phyloP scores from a whole-genome alignment of 805 yeast genomes.

The Yarrowia bubula region DNA sequence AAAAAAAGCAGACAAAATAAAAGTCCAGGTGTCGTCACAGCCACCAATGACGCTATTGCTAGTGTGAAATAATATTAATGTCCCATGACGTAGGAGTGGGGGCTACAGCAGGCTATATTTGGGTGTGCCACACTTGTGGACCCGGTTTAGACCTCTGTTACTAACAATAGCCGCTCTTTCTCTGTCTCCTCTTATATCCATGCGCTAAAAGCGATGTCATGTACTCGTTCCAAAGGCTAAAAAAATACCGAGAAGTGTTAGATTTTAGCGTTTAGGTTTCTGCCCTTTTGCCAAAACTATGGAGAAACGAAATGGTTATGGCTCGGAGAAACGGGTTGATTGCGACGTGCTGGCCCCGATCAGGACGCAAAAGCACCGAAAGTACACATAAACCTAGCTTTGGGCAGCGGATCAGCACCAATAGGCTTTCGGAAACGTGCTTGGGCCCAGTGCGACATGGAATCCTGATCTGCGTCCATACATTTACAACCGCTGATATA shows the following conservation, averaged over 20 bases:
- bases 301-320: not conserved
- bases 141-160: not conserved
- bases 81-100: not conserved
- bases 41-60: too few relatives aligned
- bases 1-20: too few relatives aligned
- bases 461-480: not conserved
- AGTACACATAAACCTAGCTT: constrained; percentile 1
- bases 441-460: not conserved
- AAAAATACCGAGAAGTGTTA: not conserved
- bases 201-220: constrained; percentile 18
- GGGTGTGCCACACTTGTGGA: too few relatives aligned
- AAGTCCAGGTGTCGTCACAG: not conserved
- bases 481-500: not conserved
- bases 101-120: not conserved
- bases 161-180: not conserved
- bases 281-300: not conserved
- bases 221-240: not conserved
- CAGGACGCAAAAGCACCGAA: not conserved
- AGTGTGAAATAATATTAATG: too few relatives aligned
- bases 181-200: too few relatives aligned
- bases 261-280: not conserved
- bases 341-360: not conserved
- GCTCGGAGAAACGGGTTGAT: not conserved
- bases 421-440: constrained; percentile 16
- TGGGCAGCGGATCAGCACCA: not conserved